Percentiles rank a stretch among this genome's conserved stretches.
phyloP scores from a whole-genome alignment of 2,329 filamentous ascomycete species.

The Sporothrix brasiliensis region DNA sequence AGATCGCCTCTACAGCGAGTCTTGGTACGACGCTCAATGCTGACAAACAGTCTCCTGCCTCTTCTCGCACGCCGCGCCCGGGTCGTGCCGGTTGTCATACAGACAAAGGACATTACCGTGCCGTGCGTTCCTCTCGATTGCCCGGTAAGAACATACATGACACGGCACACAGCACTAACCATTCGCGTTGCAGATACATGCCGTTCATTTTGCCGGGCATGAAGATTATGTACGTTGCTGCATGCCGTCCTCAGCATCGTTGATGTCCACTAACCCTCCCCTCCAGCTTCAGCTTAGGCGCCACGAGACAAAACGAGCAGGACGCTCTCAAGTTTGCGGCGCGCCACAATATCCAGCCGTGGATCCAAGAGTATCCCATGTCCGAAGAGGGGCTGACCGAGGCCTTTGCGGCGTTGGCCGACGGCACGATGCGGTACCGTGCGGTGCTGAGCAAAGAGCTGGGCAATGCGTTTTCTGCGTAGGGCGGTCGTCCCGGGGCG shows the following conservation, averaged over 20 bases:
- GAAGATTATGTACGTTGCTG: constrained; percentile 1
- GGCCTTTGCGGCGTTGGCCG: not conserved
- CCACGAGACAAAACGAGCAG: constrained; percentile 42
- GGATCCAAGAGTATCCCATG: constrained; percentile 59
- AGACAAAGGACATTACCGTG: constrained; percentile 16
- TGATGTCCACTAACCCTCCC: too few relatives aligned
- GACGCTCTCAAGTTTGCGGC: constrained; percentile 64
- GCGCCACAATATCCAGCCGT: constrained; percentile 60
- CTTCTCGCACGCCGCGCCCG: constrained; percentile 28
- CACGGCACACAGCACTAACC: too few relatives aligned
- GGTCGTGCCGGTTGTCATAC: constrained; percentile 30
- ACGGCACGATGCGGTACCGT: constrained; percentile 17
- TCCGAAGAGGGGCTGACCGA: constrained; percentile 34
- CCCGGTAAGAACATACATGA: too few relatives aligned
- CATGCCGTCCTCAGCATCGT: not conserved
- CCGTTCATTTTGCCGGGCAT: constrained; percentile 7
- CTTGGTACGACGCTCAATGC: too few relatives aligned
- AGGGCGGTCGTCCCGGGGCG: too few relatives aligned
- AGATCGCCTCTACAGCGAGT: too few relatives aligned
- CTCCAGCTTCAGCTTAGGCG: not conserved
- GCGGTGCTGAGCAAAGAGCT: constrained; percentile 13
- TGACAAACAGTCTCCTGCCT: constrained; percentile 15
- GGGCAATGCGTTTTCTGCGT: not conserved
- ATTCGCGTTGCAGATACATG: constrained; percentile 1
- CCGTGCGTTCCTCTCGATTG: not conserved